Percentiles rank a stretch among this genome's conserved stretches.
Evolutionary conservation across 257 asterid genomes (phyloP).

Genomic region (Solanum corneliomulleri): DNA sequence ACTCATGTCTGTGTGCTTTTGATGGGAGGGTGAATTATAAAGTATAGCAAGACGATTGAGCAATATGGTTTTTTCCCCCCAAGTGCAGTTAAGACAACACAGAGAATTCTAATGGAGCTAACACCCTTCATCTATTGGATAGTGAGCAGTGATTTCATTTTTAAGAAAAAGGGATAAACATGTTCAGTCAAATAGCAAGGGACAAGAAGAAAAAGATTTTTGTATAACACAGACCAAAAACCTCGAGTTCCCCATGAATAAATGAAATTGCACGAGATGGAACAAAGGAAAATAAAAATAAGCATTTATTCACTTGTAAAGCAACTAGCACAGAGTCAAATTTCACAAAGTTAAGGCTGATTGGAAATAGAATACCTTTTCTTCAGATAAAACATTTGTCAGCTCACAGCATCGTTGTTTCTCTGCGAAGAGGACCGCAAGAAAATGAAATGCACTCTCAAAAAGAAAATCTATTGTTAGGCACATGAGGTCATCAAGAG

Average conservation of each 20-base stretch:
- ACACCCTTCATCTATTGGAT: neutral
- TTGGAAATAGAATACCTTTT: slow-evolving; percentile 10
- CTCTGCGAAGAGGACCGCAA: slow-evolving; percentile 14
- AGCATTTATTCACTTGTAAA: neutral
- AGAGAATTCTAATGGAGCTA: neutral
- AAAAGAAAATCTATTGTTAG: neutral
- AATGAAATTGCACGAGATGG: neutral
- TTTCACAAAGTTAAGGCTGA: neutral
- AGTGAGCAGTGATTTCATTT: neutral
- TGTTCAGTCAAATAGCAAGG: neutral
- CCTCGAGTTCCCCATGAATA: neutral
- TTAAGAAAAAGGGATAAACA: neutral
- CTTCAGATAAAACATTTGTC: slow-evolving; percentile 8
- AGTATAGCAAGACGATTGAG: neutral
- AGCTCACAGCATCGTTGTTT: slow-evolving; percentile 16
- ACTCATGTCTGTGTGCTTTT: neutral
- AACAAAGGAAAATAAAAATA: neutral
- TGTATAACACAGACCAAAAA: neutral
- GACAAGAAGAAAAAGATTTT: neutral
- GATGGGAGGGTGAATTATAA: neutral
- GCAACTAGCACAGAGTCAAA: neutral
- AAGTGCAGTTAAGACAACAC: neutral
- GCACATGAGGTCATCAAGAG: neutral
- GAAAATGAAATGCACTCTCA: neutral
- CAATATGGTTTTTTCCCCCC: neutral